Percentiles rank a stretch among this genome's conserved stretches.
These are phyloP conservation scores for Candida dubliniensis DNA, from an alignment of 1,139 yeast species.

Conservation along the genomic window DNA sequence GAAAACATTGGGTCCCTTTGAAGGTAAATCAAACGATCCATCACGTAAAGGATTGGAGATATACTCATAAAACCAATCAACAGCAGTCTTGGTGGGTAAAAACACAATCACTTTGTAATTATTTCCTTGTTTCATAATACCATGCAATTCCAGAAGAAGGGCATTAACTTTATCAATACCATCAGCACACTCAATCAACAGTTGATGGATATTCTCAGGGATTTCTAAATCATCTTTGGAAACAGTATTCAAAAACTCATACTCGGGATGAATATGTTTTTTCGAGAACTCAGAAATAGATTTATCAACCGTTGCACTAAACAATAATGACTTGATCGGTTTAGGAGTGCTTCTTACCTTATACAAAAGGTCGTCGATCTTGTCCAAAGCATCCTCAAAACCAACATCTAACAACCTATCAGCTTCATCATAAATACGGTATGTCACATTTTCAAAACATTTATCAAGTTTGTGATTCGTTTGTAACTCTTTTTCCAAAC, in stretches of 20 bases:
- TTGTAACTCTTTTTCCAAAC: slow-evolving; percentile 63
- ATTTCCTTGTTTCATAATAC: slow-evolving; percentile 23
- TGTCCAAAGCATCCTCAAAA: slow-evolving; percentile 61
- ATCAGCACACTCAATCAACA: slow-evolving; percentile 49
- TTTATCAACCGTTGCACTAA: slow-evolving; percentile 84
- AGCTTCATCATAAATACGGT: slow-evolving; percentile 85
- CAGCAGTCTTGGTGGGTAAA: slow-evolving; percentile 73
- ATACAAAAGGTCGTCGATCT: slow-evolving; percentile 18
- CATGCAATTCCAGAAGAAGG: slow-evolving; percentile 48
- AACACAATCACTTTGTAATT: slow-evolving; percentile 79
- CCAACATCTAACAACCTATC: slow-evolving; percentile 72
- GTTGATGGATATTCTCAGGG: slow-evolving; percentile 75
- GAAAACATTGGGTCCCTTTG: not conserved
- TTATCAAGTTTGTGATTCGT: slow-evolving; percentile 39
- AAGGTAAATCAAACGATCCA: not conserved
- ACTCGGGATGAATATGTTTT: slow-evolving; percentile 61
- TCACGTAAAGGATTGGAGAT: not conserved
- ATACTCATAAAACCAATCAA: slow-evolving; percentile 42
- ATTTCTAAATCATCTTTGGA: slow-evolving; percentile 75
- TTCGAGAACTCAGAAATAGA: slow-evolving; percentile 67
- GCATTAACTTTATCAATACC: slow-evolving; percentile 53
- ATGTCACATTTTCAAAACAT: slow-evolving; percentile 55
- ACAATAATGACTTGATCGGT: slow-evolving; percentile 64
- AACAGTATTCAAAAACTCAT: slow-evolving; percentile 73
- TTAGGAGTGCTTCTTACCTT: slow-evolving; percentile 17